Evolutionary conservation across 148 eudicot species (phyloP).

Genomic region (Salicornia ramosissima): DNA sequence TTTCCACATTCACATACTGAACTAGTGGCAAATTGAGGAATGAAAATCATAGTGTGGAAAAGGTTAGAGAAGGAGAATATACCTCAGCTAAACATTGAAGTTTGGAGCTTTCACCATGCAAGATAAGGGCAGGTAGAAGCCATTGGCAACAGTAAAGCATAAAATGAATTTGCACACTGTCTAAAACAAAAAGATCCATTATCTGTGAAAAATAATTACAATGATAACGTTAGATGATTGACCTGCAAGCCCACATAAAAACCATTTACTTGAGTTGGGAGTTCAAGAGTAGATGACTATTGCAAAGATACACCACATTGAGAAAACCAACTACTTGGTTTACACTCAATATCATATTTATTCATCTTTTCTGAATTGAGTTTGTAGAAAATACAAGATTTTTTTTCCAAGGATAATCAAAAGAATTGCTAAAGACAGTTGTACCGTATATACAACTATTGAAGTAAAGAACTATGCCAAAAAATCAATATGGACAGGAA

Average conservation of each 20-base stretch:
- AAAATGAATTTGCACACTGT: slow-evolving; percentile 64
- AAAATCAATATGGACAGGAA: background rate
- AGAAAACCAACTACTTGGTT: background rate
- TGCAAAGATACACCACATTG: too few species aligned
- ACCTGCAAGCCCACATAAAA: slow-evolving; percentile 6
- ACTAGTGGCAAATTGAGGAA: too few species aligned
- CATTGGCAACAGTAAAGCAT: slow-evolving; percentile 78
- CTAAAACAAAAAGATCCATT: slow-evolving; percentile 74
- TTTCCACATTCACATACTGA: too few species aligned
- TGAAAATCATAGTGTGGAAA: too few species aligned
- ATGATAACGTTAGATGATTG: background rate
- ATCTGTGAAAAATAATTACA: slow-evolving; percentile 44
- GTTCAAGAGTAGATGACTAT: too few species aligned
- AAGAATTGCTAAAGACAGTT: background rate
- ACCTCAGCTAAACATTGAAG: slow-evolving; percentile 77
- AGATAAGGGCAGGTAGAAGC: slow-evolving; percentile 88
- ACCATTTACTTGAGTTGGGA: background rate
- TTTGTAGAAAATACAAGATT: slow-evolving; percentile 2
- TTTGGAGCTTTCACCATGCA: slow-evolving; percentile 58
- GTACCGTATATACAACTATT: background rate
- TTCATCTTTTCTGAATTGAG: slow-evolving; percentile 17
- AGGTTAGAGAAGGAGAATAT: slow-evolving; percentile 3
- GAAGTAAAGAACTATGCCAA: background rate
- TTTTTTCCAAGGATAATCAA: background rate
- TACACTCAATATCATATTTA: slow-evolving; percentile 23